These are phyloP conservation scores for Dryadomyces sulphureus DNA, from an alignment of 2,329 filamentous ascomycete genomes.

Conservation along the genomic window DNA sequence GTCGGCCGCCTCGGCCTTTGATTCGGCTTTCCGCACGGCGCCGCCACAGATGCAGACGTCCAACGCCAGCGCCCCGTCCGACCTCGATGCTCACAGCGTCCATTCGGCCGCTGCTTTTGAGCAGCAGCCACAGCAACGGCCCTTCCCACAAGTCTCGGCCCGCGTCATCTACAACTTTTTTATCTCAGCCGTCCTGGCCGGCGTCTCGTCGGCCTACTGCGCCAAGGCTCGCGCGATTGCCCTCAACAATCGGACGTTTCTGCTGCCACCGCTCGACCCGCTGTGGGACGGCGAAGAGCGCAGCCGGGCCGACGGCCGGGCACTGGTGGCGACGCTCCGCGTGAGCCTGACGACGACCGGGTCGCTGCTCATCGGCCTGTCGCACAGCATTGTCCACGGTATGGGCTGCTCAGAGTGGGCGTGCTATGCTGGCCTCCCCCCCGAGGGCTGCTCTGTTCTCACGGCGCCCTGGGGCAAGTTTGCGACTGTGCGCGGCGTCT, in stretches of 20 bases:
- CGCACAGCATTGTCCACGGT: conserved; percentile 30
- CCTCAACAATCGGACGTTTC: conserved; percentile 36
- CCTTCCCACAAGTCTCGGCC: conserved; percentile 19
- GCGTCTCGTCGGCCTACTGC: conserved; percentile 36
- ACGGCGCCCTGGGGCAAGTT: conserved; percentile 40
- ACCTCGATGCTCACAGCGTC: neutral
- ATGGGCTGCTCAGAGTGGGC: conserved; percentile 31
- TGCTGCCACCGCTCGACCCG: conserved; percentile 25
- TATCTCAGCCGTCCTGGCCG: conserved; percentile 34
- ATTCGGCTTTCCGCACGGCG: conserved; percentile 7
- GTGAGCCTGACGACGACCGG: conserved; percentile 42
- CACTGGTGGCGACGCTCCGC: conserved; percentile 34
- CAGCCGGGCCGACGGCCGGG: conserved; percentile 8
- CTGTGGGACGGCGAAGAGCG: conserved; percentile 15
- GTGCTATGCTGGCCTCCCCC: conserved; percentile 22
- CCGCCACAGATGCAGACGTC: neutral
- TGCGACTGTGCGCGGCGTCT: conserved; percentile 24
- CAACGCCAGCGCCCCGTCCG: neutral
- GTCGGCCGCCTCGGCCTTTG: conserved; percentile 21
- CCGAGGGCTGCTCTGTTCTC: conserved; percentile 30
- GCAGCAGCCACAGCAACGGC: conserved; percentile 10
- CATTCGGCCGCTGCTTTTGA: neutral
- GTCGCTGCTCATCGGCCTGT: conserved; percentile 33
- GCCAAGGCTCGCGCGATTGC: conserved; percentile 31
- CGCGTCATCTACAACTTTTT: conserved; percentile 39